Percentiles rank a stretch among this genome's conserved stretches.
phyloP scores from a whole-genome alignment of 2,329 filamentous ascomycete species.

The Decorospora gaudefroyi region DNA sequence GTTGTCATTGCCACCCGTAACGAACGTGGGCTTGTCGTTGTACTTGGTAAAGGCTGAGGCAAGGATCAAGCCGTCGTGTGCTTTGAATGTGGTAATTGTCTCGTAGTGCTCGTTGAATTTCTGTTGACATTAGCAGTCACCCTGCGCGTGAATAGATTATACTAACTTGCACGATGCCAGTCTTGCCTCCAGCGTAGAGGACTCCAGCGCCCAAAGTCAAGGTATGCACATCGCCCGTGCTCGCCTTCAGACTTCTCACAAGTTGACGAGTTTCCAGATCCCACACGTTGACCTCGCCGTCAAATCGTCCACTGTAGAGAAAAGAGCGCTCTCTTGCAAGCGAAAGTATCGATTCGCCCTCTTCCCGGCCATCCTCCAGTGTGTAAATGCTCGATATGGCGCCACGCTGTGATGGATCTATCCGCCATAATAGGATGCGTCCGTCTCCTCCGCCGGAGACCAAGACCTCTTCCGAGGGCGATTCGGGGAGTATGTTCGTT shows the following conservation, averaged over 20 bases:
- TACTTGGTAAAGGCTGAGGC: constrained; percentile 76
- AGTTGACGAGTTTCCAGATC: constrained; percentile 93
- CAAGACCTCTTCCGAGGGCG: constrained; percentile 75
- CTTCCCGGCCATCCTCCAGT: constrained; percentile 62
- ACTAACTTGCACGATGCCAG: constrained; percentile 76
- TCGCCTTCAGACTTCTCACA: constrained; percentile 80
- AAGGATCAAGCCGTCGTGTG: constrained; percentile 84
- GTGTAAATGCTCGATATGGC: constrained; percentile 72
- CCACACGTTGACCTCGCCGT: constrained; percentile 92
- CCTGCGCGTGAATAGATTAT: not conserved
- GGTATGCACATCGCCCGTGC: constrained; percentile 81
- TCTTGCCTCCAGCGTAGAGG: constrained; percentile 86
- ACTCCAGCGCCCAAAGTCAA: constrained; percentile 83
- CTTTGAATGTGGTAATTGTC: constrained; percentile 75
- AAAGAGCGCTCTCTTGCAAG: constrained; percentile 88
- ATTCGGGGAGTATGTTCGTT: constrained; percentile 70
- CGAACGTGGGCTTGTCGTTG: constrained; percentile 77
- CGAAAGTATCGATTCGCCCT: constrained; percentile 70
- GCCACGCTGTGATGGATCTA: constrained; percentile 63
- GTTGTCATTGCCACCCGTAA: constrained; percentile 92
- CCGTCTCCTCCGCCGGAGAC: constrained; percentile 93
- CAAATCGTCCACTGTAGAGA: constrained; percentile 84
- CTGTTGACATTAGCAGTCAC: constrained; percentile 44
- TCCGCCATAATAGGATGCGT: constrained; percentile 89
- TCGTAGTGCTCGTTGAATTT: constrained; percentile 84